phyloP scores from a whole-genome alignment of 2,329 filamentous ascomycete genomes.

The Venturia asperata region DNA sequence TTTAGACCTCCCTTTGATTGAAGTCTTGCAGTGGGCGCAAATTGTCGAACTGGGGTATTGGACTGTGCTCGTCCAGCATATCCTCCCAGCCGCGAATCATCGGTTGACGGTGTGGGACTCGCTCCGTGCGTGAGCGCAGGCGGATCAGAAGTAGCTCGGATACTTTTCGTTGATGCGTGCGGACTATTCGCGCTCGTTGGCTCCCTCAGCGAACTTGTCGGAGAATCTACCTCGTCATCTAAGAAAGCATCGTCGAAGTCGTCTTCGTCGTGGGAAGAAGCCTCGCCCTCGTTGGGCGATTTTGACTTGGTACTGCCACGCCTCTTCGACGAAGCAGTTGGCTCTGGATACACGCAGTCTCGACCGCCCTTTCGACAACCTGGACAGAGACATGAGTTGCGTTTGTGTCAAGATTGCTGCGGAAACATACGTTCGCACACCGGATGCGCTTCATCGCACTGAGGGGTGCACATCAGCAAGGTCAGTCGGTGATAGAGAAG shows the following conservation, averaged over 20 bases:
- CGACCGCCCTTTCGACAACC: slow-evolving; percentile 88
- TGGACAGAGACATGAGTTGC: slow-evolving; percentile 28
- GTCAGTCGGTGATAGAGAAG: slow-evolving; percentile 13
- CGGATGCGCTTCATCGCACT: slow-evolving; percentile 89
- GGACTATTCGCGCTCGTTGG: slow-evolving; percentile 9
- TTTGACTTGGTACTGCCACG: slow-evolving; percentile 41
- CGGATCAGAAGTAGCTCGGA: slow-evolving; percentile 22
- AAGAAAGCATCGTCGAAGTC: slow-evolving; percentile 39
- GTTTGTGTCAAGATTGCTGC: slow-evolving; percentile 18
- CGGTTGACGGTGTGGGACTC: slow-evolving; percentile 47
- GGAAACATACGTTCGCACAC: slow-evolving; percentile 63
- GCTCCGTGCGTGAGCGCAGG: slow-evolving; percentile 38
- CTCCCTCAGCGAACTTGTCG: slow-evolving; percentile 18
- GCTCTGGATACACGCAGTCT: slow-evolving; percentile 83
- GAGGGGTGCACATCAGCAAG: slow-evolving; percentile 22
- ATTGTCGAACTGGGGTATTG: background rate
- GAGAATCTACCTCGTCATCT: slow-evolving; percentile 34
- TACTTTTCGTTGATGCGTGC: slow-evolving; percentile 17
- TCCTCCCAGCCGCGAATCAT: slow-evolving; percentile 31
- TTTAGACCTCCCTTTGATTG: slow-evolving; percentile 19
- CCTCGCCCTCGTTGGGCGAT: slow-evolving; percentile 39
- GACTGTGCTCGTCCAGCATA: slow-evolving; percentile 3
- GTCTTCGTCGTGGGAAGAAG: slow-evolving; percentile 46
- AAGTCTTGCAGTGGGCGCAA: background rate
- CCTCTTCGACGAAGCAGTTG: slow-evolving; percentile 46